Base-by-base conservation (phyloP, 345 rosid genomes). In the Camelina neglecta region DNA sequence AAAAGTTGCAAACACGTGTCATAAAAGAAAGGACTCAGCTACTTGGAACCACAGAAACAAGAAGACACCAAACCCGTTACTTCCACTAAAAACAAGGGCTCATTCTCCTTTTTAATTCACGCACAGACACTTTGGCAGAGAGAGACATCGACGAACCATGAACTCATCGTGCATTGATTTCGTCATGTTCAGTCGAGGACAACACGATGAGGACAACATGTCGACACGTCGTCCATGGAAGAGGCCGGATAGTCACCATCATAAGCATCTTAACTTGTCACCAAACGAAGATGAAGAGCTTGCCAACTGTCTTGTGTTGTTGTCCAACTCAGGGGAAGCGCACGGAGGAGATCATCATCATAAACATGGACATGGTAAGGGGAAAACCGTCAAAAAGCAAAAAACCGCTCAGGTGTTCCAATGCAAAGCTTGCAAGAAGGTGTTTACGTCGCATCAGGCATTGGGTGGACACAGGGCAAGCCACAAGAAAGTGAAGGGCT, bases 381-480 rank as follows among this genome's bases (percentile, higher is more conserved):
- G 48, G 16, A 81, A 78, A 54, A 67, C 11, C 45, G 65, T 78
- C n/a, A 78, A 78, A 74, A 86, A 86, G 69, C 96, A 90, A 15
- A 16, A 57, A 31, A 57, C 70, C 8, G 71, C 72, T 4, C 73
- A 71, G 13, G 79, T 86, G 36, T 96, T 96, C 26, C 98, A 96
- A 50, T 96, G 99, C 82, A 91, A 91, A 81, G 97, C 98, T 8
- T 96, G 99, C 83, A 96, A 91, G 83, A 96, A 93, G 79, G 97
- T 93, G 69, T 96, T 96, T 83, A 85, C 89, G 81, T 96, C 99
- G 35, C 99, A 96, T 77, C 99, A 96, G 84, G 99, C 99, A 11
- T 77, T 96, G 68, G 99, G 99, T 2, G 99, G 99, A 54, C 99
- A 96, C 74, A 85, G 99, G 82, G 99, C 99, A 8, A 96, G 99